phyloP scores from a whole-genome alignment of 2,329 filamentous ascomycete genomes.

The Sordariomycetes sp. region DNA sequence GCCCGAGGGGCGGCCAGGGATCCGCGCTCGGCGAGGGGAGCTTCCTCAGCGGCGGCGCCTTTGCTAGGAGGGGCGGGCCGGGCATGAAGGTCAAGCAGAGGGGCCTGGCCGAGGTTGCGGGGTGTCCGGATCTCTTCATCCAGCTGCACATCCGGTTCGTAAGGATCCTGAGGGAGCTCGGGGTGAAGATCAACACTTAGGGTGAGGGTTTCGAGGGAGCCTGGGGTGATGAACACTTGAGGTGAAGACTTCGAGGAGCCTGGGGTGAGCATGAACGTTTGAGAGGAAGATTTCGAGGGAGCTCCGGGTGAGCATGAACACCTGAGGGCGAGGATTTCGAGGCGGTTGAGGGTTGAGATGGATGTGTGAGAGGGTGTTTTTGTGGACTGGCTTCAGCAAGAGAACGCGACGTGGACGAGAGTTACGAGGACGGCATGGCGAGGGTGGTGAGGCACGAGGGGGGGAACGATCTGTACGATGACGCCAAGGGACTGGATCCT shows the following conservation, averaged over 20 bases:
- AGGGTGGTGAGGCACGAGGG: too few relatives aligned
- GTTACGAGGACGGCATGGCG: too few relatives aligned
- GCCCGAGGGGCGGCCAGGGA: slow-evolving; percentile 9
- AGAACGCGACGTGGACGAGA: too few relatives aligned
- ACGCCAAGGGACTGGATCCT: too few relatives aligned
- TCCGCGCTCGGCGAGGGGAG: neutral
- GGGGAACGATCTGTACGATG: too few relatives aligned
- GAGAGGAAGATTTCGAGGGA: slow-evolving; percentile 51
- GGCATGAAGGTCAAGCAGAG: slow-evolving; percentile 47
- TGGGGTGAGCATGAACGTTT: too few relatives aligned
- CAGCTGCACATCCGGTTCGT: slow-evolving; percentile 56
- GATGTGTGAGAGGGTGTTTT: too few relatives aligned
- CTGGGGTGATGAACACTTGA: neutral
- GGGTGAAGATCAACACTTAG: slow-evolving; percentile 39
- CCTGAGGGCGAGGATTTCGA: too few relatives aligned
- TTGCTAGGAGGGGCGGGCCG: slow-evolving; percentile 29
- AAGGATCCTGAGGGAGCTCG: slow-evolving; percentile 48
- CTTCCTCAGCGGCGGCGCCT: slow-evolving; percentile 22
- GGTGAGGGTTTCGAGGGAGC: neutral
- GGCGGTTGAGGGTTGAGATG: too few relatives aligned
- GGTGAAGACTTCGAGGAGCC: too few relatives aligned
- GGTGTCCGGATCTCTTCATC: slow-evolving; percentile 57
- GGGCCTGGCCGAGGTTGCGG: slow-evolving; percentile 55
- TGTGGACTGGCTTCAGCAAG: too few relatives aligned
- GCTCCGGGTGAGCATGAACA: slow-evolving; percentile 32